Evolutionary conservation across 2,329 filamentous ascomycete genomes (phyloP), one percentile per base, ranked within the genome.

Genomic region (Clonostachys rhizophaga): DNA sequence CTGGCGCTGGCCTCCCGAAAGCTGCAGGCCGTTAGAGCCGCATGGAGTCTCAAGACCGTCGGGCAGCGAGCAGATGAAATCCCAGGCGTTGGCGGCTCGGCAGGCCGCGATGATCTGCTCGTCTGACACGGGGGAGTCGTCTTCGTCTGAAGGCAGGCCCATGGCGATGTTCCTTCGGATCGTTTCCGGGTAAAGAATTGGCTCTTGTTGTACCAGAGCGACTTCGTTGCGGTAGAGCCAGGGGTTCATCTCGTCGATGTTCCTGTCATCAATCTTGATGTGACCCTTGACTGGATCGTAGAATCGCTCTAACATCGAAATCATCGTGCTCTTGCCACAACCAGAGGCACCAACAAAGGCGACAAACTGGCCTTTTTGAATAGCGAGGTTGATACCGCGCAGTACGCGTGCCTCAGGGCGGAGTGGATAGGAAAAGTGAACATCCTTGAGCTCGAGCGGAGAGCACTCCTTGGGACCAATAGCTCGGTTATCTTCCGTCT

Each of bases 291-390:
- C 76, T 0, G 91, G 89, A 56, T 97, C 91, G 62, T 97, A 97
- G 71, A 97, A 97, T 34, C 94, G 87, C 64, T 97, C 92, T 34
- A 97, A 74, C 5, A 97, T 76, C 5, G 90, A 87, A 61, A 97
- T 95, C 0, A 91, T 95, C 0, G 94, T 99, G 44, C 84, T 90
- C 72, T 99, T 97, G 48, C 94, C 94, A 60, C 92, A 96, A 3
- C 94, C 92, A 42, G 87, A 94, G 0, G 92, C 87, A n/a, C 94
- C 94, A 9, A 97, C 94, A 3, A 97, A 79, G 0, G 92, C 94
- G 3, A 65, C 67, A 43, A 70, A 75, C 43, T 71, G 65, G 11
- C 71, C 71, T 5, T 30, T 30, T 30, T 30, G 8, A 9, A 30
- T 30, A 10, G 10, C 24, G 24, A 30, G 24, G 24, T 30, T 30